Base-by-base conservation (phyloP, 805 yeast species). In the Barnettozyma siamensis region DNA sequence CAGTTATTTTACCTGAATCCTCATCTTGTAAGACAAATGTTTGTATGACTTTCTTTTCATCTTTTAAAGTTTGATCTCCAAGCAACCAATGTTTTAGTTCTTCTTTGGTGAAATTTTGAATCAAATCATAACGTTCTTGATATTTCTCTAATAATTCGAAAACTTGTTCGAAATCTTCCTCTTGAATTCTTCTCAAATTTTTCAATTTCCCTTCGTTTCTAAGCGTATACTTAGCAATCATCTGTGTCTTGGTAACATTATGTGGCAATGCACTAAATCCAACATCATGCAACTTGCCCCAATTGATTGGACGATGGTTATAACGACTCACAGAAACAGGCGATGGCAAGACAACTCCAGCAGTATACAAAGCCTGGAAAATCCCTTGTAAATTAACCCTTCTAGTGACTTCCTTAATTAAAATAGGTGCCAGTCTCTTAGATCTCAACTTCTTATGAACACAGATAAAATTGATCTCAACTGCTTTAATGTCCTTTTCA, bases 311-410 rank as follows among this genome's bases (percentile, higher is more conserved):
- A 53, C 99, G 83, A 65, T 93, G 99, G 32, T 85, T 83, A 62
- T 93, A 93, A 46, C 97, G 75, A 59, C 94, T 82, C 2, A 87
- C 79, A 11, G 95, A 69, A 5, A 91, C 76, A 0, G 99, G 99
- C n/a, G 89, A 80, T 18, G 99, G 99, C 43, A 93, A 70, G 2
- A 88, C 81, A 3, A 81, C 78, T 10, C 98, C 99, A 0, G 91
- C 95, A 9, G 99, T 91, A 64, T 87, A 88, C 45, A 93, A 72
- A 0, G 98, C 99, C 62, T 89, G 97, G 96, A 97, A 93, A 45
- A 89, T 84, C 44, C 85, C 77, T 33, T 73, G 71, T 47, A 76
- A 73, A 64, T 93, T 91, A 48, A 93, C 93, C 51, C 98, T 74
- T 59, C 99, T 75, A 4, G 98, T 93, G 50, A 93, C 83, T 63